phyloP scores from a whole-genome alignment of 176 grass and related monocot species.

The Elymus sibiricus region DNA sequence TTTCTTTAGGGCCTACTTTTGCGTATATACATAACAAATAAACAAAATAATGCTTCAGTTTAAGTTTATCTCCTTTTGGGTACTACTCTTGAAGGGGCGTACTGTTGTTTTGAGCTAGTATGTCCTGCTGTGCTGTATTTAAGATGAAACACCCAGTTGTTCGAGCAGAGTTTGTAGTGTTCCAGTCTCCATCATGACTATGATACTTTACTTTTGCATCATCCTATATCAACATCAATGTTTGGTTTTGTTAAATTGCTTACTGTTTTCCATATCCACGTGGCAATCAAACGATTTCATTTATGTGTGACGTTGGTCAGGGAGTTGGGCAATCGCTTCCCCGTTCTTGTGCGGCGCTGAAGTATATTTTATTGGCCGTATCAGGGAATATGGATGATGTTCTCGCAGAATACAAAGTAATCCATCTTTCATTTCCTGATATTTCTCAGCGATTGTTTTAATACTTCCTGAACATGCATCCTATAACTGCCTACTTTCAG shows the following conservation, averaged over 20 bases:
- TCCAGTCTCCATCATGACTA: slow-evolving; percentile 11
- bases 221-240: not conserved
- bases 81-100: slow-evolving; percentile 21
- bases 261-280: slow-evolving; percentile 19
- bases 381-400: slow-evolving; percentile 92
- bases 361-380: slow-evolving; percentile 83
- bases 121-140: slow-evolving; percentile 3
- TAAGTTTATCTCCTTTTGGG: not conserved
- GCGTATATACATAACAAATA: slow-evolving; percentile 12
- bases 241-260: slow-evolving; percentile 12
- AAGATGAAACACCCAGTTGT: slow-evolving; percentile 7
- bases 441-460: slow-evolving; percentile 13
- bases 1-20: slow-evolving; percentile 8
- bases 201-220: not conserved
- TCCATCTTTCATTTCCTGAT: slow-evolving; percentile 32
- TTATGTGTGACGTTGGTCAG: slow-evolving; percentile 44
- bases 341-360: slow-evolving; percentile 74
- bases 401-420: slow-evolving; percentile 81
- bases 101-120: not conserved
- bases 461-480: slow-evolving; percentile 38
- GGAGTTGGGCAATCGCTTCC: slow-evolving; percentile 53
- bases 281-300: not conserved
- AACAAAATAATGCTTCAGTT: slow-evolving; percentile 21
- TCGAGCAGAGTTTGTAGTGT: slow-evolving; percentile 3
- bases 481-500: slow-evolving; percentile 52